These are phyloP conservation scores for Cornus suecica DNA, from an alignment of 148 eudicot genomes.

Conservation along the genomic window DNA sequence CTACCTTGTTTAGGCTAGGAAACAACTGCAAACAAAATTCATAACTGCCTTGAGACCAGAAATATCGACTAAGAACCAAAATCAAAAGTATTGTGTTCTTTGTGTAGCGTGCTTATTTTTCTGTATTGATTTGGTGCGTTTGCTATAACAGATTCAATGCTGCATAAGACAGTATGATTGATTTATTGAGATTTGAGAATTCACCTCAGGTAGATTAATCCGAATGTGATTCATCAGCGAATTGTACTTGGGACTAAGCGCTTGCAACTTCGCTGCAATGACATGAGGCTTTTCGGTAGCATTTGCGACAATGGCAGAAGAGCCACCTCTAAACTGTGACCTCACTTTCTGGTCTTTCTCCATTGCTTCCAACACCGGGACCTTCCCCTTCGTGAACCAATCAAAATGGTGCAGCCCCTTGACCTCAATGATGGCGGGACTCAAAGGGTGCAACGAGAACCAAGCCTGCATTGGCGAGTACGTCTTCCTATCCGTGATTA, in stretches of 20 bases:
- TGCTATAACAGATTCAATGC: too few species aligned
- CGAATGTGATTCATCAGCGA: constrained; percentile 85
- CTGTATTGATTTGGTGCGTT: too few species aligned
- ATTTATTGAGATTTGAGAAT: not conserved
- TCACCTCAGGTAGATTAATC: constrained; percentile 84
- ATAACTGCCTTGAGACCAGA: not conserved
- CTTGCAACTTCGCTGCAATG: constrained; percentile 91
- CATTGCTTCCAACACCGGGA: constrained; percentile 93
- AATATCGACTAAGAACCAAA: too few species aligned
- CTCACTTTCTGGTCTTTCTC: constrained; percentile 81
- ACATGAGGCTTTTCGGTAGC: constrained; percentile 66
- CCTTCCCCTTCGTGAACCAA: constrained; percentile 89
- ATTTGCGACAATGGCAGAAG: constrained; percentile 78
- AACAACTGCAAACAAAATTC: constrained; percentile 54
- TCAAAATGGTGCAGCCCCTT: constrained; percentile 92
- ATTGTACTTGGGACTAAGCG: constrained; percentile 80
- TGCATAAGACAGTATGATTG: not conserved
- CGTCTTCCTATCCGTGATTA: constrained; percentile 89
- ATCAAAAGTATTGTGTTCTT: too few species aligned
- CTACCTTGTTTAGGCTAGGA: constrained; percentile 75
- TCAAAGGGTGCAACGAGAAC: constrained; percentile 75
- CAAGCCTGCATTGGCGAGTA: constrained; percentile 93
- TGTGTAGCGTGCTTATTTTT: too few species aligned
- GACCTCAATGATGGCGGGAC: constrained; percentile 77
- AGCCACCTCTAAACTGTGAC: constrained; percentile 86